These are phyloP conservation scores for Cucurbita ficifolia DNA, from an alignment of 306 rosid species.

Conservation along the genomic window DNA sequence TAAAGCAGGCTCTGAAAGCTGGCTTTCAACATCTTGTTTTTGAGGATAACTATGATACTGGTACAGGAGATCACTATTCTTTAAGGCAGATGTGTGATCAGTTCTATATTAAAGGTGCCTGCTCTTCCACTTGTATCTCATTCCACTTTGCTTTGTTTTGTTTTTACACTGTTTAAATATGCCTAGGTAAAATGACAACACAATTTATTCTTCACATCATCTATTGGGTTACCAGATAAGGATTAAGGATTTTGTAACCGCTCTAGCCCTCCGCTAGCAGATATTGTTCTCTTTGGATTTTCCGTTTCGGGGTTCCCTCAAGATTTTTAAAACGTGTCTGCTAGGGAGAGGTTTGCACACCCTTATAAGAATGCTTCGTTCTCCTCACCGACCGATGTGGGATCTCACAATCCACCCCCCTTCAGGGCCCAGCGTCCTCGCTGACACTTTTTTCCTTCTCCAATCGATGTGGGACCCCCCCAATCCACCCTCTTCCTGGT, in stretches of 20 bases:
- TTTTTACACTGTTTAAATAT: background rate
- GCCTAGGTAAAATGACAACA: background rate
- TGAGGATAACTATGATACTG: constrained; percentile 98
- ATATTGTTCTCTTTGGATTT: too few species aligned
- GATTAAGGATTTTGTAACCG: background rate
- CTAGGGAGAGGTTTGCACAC: too few species aligned
- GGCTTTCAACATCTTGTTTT: constrained; percentile 90
- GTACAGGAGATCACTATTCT: constrained; percentile 98
- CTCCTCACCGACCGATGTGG: too few species aligned
- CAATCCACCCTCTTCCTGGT: too few species aligned
- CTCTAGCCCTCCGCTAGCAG: too few species aligned
- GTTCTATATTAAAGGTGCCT: constrained; percentile 67
- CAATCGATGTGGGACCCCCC: too few species aligned
- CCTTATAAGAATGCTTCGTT: too few species aligned
- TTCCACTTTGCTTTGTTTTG: background rate
- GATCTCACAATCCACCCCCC: too few species aligned
- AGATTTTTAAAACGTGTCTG: too few species aligned
- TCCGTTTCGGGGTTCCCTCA: too few species aligned
- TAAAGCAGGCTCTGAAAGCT: constrained; percentile 67
- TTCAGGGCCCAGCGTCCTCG: too few species aligned
- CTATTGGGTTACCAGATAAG: background rate
- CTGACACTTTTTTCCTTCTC: too few species aligned
- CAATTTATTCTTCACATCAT: background rate
- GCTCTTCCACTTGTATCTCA: constrained; percentile 7
- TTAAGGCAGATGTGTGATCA: constrained; percentile 95